Base-by-base conservation (phyloP, 345 rosid species). In the Citrus glauca region DNA sequence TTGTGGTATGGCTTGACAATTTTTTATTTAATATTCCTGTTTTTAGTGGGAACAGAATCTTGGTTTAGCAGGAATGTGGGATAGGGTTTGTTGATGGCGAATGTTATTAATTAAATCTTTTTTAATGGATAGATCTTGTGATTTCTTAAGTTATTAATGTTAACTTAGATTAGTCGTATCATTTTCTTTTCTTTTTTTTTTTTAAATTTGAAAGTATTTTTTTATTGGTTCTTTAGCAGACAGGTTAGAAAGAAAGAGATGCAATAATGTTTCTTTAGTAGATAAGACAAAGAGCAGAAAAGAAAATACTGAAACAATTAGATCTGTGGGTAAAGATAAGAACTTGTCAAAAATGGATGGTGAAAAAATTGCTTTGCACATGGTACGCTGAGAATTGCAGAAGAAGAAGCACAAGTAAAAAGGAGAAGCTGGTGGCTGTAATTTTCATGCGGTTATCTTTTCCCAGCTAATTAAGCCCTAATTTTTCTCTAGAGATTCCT, bases 211-310 rank as follows among this genome's bases (percentile, higher is more conserved):
- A 19, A 42, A 42, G 48, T 42, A 42, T 25, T 27, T 14, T 19
- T 19, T 76, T 50, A 35, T 66, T 68, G 73, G 79, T 27, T 55
- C 22, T 38, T 61, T 61, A 11, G 69, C 72, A 50, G 32, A 76
- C 84, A 86, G 84, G 90, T 88, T 70, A 75, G 65, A 75, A 48
- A 27, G 28, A 64, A 64, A 63, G 30, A 27, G 19, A 74, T 20
- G 70, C 69, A 30, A 27, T 63, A 22, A 19, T 63, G 28, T 11
- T 60, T 20, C 70, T 63, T 63, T 22, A 62, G 28, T 27, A 74
- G 69, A 74, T 61, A 62, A 62, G 40, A 35, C 69, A 27, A 45
- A 62, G 68, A 38, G 6, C 50, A 11, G 13, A 17, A 53, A 53
- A 5, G 14, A 53, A 53, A 16, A 53, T 17, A 1, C 7, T 17